Conservation (phyloP, 345 rosid species). For the Eucalyptus tenuipes region DNA sequence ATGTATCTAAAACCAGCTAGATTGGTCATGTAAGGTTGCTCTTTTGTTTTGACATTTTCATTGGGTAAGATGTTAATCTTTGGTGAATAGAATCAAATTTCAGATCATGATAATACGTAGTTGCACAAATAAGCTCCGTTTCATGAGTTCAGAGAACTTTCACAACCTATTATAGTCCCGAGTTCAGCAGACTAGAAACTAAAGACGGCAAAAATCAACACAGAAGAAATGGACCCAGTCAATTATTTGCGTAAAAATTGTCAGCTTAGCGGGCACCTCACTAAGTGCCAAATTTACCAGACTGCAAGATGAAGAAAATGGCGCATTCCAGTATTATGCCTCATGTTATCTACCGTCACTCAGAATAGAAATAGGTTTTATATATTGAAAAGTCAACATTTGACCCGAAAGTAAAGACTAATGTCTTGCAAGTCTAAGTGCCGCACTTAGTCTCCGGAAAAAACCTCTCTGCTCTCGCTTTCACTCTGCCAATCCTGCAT, state of each 20-base stretch:
- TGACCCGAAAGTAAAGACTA: neutral
- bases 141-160: neutral
- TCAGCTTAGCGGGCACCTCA: neutral
- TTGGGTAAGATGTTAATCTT: neutral
- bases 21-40: neutral
- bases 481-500: slow-evolving; percentile 11
- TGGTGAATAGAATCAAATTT: neutral
- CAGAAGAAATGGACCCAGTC: neutral
- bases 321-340: neutral
- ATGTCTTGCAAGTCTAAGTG: neutral
- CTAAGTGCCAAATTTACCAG: neutral
- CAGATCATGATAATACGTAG: neutral
- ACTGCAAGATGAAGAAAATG: neutral
- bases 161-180: neutral
- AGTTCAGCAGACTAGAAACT: too few species aligned
- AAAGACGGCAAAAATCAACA: neutral
- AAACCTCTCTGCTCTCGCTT: neutral
- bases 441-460: neutral
- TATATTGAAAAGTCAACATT: neutral
- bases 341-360: neutral
- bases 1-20: neutral
- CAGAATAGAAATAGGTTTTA: neutral
- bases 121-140: neutral
- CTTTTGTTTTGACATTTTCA: neutral
- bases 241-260: too few species aligned